A percentile compares a stretch with the other conserved stretches of the same genome.
Conservation (phyloP, 2,329 filamentous ascomycete genomes). For the Fusarium paranaense region DNA sequence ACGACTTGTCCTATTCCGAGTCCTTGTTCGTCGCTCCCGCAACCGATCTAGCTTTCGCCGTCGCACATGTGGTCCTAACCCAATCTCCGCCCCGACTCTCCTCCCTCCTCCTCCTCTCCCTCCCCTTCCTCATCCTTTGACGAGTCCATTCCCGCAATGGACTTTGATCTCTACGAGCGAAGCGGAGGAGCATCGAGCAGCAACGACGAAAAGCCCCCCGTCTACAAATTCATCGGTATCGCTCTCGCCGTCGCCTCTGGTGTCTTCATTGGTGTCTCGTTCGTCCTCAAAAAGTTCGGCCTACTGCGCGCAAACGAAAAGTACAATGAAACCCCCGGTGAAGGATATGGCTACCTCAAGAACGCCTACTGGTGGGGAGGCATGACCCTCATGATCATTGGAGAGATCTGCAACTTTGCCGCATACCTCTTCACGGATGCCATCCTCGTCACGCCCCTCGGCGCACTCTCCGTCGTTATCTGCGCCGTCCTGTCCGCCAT, state of each 20-base stretch:
- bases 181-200: constrained; percentile 34
- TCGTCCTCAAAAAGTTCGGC: constrained; percentile 95
- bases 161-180: constrained; percentile 39
- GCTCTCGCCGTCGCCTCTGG: constrained; percentile 87
- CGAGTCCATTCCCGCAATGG: constrained; percentile 33
- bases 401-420: constrained; percentile 96
- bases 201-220: constrained; percentile 54
- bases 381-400: constrained; percentile 97
- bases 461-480: constrained; percentile 91
- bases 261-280: constrained; percentile 92
- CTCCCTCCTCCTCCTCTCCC: constrained; percentile 3
- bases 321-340: constrained; percentile 94
- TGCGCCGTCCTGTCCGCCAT: constrained; percentile 92
- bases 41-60: constrained; percentile 24
- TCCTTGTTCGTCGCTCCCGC: constrained; percentile 37
- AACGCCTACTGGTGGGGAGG: constrained; percentile 95
- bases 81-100: constrained; percentile 22
- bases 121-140: background rate
- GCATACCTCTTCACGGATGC: constrained; percentile 98
- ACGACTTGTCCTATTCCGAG: constrained; percentile 18
- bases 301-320: constrained; percentile 93
- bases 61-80: constrained; percentile 44
- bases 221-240: constrained; percentile 90
- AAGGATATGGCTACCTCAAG: constrained; percentile 97
- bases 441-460: constrained; percentile 92